Evolutionary conservation across 768 basidiomycete genomes (phyloP), one percentile per base, ranked within the genome.

Genomic region (Phanerochaete carnosa): DNA sequence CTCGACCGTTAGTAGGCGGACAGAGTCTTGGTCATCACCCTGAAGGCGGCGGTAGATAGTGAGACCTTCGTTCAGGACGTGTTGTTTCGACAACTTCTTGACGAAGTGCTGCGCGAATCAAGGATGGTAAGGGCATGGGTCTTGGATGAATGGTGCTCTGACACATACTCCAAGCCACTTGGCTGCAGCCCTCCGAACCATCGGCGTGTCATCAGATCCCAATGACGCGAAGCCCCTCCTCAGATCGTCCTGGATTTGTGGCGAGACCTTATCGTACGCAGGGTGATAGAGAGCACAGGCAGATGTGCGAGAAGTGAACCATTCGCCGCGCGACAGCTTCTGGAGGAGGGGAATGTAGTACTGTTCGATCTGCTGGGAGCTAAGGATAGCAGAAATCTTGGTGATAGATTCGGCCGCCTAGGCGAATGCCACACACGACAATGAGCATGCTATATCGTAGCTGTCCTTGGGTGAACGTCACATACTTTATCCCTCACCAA

Each of bases 221-320:
- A 99, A 83, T 32, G 84, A 81, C 9, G 86, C 80, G 68, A 92
- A 99, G 55, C 88, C 84, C 73, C 90, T 91, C 63, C 95, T 84
- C 67, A 98, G 76, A 43, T 98, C 96, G 58, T 94, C 93, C 74
- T 95, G 92, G 60, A 88, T 77, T 43, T 78, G 68, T 15, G 87
- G 75, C 2, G 89, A 83, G 23, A 89, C 90, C 70, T 89, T 89
- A 30, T 86, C 77, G 72, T 98, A 99, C 33, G 94, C 92, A 13
- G 94, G 88, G 16, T 94, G 84, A 75, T 92, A 98, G 22, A 99
- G 82, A 9, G 96, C 92, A 61, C 94, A 94, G 39, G 96, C 92
- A 25, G 96, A 98, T 43, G 94, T 97, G 59, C 97, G 85, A 5
- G 95, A 95, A 13, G 97, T 98, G 79, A 98, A 98, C 97, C 97